These are phyloP conservation scores for Halocafeteria seosinensis DNA, from an alignment of 108 stramenopile genomes.

Conservation along the genomic window DNA sequence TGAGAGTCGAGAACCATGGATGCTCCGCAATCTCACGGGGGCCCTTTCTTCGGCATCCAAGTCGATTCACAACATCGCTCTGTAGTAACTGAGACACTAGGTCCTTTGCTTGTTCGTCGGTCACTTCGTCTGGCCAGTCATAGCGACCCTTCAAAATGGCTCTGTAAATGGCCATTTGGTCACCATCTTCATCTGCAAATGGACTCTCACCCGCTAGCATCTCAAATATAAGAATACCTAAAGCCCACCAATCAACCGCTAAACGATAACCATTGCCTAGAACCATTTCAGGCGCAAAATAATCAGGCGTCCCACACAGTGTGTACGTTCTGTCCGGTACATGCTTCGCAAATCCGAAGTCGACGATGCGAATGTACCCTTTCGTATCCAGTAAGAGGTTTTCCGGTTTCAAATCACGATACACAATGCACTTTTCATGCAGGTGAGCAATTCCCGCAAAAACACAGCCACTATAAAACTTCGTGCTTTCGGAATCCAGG, in stretches of 20 bases:
- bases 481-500: not conserved
- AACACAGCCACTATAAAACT: constrained; percentile 23
- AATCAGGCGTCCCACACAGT: constrained; percentile 79
- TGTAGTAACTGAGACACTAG: not conserved
- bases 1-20: not conserved
- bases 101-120: not conserved
- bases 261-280: constrained; percentile 52
- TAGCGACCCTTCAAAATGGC: constrained; percentile 14
- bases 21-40: not conserved
- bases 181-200: constrained; percentile 46
- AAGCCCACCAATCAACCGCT: constrained; percentile 64
- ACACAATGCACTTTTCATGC: constrained; percentile 15
- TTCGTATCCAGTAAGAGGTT: constrained; percentile 53
- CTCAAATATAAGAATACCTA: constrained; percentile 59
- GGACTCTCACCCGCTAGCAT: constrained; percentile 47
- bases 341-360: constrained; percentile 57
- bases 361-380: constrained; percentile 50
- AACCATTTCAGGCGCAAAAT: constrained; percentile 67
- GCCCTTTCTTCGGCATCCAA: not conserved
- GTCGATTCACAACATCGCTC: not conserved
- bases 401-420: constrained; percentile 39
- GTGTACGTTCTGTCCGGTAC: constrained; percentile 54
- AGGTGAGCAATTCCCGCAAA: constrained; percentile 12
- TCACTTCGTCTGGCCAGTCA: not conserved
- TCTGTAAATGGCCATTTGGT: constrained; percentile 40